Conservation (phyloP, 2,329 filamentous ascomycete species). For the Chaetomium sp. region DNA sequence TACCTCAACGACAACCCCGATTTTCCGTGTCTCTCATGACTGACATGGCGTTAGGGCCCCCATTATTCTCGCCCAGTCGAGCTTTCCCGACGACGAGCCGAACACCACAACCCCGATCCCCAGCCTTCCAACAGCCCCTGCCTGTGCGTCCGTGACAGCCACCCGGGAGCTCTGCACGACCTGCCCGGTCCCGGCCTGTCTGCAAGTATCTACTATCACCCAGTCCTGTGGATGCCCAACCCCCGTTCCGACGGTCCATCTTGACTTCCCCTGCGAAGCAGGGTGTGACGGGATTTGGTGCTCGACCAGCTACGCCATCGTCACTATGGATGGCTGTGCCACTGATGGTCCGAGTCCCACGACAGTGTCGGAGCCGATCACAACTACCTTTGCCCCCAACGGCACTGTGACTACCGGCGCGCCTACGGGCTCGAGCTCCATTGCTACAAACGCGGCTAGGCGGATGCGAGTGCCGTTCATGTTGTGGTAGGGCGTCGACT, state of each 20-base stretch:
- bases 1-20: neutral
- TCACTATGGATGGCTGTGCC: slow-evolving; percentile 19
- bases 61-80: neutral
- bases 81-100: neutral
- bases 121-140: neutral
- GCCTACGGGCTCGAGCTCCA: neutral
- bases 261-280: slow-evolving; percentile 37
- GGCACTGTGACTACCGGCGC: neutral
- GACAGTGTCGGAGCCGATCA: neutral
- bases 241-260: slow-evolving; percentile 37
- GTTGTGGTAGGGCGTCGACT: slow-evolving; percentile 6
- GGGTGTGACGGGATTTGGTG: slow-evolving; percentile 40
- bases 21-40: neutral
- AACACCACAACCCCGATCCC: neutral
- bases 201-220: slow-evolving; percentile 39
- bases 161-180: slow-evolving; percentile 41
- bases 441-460: slow-evolving; percentile 9
- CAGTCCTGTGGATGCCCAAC: slow-evolving; percentile 41
- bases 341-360: slow-evolving; percentile 1
- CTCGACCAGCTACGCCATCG: slow-evolving; percentile 30
- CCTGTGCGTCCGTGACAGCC: slow-evolving; percentile 39
- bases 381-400: slow-evolving; percentile 8
- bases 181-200: slow-evolving; percentile 40
- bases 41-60: neutral
- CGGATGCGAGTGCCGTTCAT: slow-evolving; percentile 16